Conservation (phyloP, 1,284 basidiomycete species). For the Heterobasidion irregulare region DNA sequence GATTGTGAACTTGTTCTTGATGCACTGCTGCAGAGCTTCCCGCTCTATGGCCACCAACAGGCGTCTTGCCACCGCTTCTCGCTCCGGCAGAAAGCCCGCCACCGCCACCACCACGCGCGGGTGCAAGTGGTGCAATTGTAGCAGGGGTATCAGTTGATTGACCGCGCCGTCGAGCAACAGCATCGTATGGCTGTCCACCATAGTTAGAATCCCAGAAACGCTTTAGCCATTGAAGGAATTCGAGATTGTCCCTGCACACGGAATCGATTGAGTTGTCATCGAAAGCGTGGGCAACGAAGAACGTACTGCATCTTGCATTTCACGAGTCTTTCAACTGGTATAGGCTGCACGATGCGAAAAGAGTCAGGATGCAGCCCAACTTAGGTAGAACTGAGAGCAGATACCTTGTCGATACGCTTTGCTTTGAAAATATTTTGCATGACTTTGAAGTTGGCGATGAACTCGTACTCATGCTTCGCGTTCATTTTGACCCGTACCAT, state of each 20-base stretch:
- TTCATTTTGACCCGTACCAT: constrained; percentile 89
- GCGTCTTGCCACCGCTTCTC: constrained; percentile 59
- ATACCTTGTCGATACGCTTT: constrained; percentile 90
- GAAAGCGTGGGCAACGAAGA: background rate
- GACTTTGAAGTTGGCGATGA: constrained; percentile 91
- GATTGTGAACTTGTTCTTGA: constrained; percentile 50
- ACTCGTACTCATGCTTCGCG: constrained; percentile 95
- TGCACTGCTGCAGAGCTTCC: constrained; percentile 41
- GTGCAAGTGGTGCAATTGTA: constrained; percentile 61
- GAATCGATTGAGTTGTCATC: background rate
- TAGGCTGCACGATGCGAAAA: constrained; percentile 53
- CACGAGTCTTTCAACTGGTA: constrained; percentile 86
- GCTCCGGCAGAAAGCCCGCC: constrained; percentile 21
- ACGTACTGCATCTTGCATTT: constrained; percentile 99
- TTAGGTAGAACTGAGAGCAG: constrained; percentile 17
- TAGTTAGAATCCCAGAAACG: constrained; percentile 94
- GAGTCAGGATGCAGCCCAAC: background rate
- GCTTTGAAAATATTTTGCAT: constrained; percentile 84
- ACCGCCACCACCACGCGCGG: constrained; percentile 26
- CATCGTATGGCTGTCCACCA: constrained; percentile 84
- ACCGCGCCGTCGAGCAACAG: constrained; percentile 74
- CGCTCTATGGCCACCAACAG: constrained; percentile 57
- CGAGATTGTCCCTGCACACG: constrained; percentile 84
- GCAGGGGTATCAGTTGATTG: constrained; percentile 68
- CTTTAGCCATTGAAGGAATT: constrained; percentile 97